Evolutionary conservation across 441 rosid species (phyloP).

Genomic region (Erysimum cheiri): DNA sequence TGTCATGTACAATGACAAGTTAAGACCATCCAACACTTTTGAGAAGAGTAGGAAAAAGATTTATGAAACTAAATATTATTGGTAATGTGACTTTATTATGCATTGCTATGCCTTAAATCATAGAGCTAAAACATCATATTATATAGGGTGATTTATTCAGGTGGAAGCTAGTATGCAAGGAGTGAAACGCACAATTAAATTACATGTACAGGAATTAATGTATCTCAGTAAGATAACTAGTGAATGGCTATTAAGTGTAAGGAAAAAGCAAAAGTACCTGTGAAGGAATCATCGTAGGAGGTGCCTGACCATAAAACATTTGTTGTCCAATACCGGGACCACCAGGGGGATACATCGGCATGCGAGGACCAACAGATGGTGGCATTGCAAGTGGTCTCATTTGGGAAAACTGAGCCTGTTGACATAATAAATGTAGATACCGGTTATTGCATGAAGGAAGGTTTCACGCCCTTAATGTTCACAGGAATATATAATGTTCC

Average conservation of each 20-base stretch:
- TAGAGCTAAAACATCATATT: not conserved
- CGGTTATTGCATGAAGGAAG: conserved; percentile 5
- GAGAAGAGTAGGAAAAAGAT: not conserved
- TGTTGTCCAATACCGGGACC: conserved; percentile 80
- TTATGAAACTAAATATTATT: not conserved
- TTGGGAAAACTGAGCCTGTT: conserved; percentile 83
- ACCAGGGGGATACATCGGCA: conserved; percentile 77
- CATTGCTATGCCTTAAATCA: not conserved
- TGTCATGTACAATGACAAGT: conserved; percentile 36
- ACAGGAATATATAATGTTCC: not conserved
- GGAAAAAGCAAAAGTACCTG: conserved; percentile 49
- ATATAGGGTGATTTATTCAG: not conserved
- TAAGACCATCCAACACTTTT: conserved; percentile 14
- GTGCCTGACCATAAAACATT: conserved; percentile 81
- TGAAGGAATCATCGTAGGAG: conserved; percentile 77
- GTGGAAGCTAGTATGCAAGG: conserved; percentile 1
- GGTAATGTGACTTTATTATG: not conserved
- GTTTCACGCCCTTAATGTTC: not conserved
- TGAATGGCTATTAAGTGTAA: not conserved
- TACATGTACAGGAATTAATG: not conserved
- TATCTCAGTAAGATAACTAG: conserved; percentile 4
- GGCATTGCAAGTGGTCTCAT: conserved; percentile 69
- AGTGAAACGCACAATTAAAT: not conserved
- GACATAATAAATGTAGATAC: conserved; percentile 7
- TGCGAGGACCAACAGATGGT: conserved; percentile 69